Base-by-base conservation (phyloP, 768 basidiomycete species). In the Termitomyces sp. region DNA sequence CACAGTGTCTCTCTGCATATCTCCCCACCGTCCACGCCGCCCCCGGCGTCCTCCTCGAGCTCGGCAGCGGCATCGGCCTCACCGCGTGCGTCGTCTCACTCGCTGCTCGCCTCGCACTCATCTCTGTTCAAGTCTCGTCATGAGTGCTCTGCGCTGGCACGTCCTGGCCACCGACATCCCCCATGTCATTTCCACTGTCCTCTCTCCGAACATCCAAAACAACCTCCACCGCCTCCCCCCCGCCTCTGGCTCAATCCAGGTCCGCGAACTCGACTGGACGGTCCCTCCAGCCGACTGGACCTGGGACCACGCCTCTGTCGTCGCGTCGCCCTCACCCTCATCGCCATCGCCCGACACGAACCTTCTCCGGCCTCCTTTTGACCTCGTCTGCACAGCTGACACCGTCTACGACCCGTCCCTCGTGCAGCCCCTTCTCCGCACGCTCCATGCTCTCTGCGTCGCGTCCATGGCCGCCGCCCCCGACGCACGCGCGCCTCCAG, bases 11-110 rank as follows among this genome's bases (percentile, higher is more conserved):
- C 40, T 78, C 88, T 18, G 65, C 76, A 45, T 90, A 85, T 66
- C 75, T 92, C 33, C 71, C 77, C 20, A 70, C 76, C 48, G 60
- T 73, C 22, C 73, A 74, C 54, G 28, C 45, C 48, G 38, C 38
- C 44, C 69, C 63, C 32, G 69, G 69, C 30, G 74, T 75, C 54
- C 86, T 81, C 8, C 72, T 93, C 56, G 93, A 96, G 68, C 73
- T 95, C 20, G 93, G 93, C 55, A 85, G 87, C 64, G 93, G 93
- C 22, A 84, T 90, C 35, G 93, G 92, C 45, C 80, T 92, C 55
- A 84, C 86, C 62, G 81, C 89, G 83, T 90, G 70, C 70, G 87
- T 75, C 54, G 53, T 54, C 28, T 55, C 52, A 50, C 35, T 28
- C 47, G 51, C 30, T 44, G 20, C 58, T 28, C 47, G 26, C 54